Evolutionary conservation across 2,329 filamentous ascomycete species (phyloP).

Genomic region (Fusarium continuum): DNA sequence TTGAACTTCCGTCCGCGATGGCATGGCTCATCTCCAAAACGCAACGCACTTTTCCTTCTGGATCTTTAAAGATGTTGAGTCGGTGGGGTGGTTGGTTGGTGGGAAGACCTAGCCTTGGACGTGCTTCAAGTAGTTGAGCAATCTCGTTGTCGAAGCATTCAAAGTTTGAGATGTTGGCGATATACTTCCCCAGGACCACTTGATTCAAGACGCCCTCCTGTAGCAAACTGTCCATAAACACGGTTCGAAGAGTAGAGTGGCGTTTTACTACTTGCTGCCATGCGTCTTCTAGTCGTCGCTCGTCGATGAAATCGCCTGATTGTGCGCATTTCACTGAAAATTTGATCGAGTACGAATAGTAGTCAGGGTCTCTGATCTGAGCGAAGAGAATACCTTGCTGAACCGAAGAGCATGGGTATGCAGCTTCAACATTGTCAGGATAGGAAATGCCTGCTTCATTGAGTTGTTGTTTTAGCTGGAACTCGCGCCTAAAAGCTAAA

Average conservation of each 20-base stretch:
- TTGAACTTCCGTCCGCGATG: conserved; percentile 30
- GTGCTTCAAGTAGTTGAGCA: background rate
- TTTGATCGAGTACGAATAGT: conserved; percentile 36
- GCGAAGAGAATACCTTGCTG: conserved; percentile 38
- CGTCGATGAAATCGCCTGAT: background rate
- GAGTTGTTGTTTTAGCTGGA: background rate
- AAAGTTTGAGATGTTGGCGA: background rate
- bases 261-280: conserved; percentile 34
- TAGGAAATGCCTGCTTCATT: background rate
- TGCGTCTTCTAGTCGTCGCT: conserved; percentile 13
- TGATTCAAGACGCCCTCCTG: conserved; percentile 26
- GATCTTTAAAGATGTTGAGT: conserved; percentile 15
- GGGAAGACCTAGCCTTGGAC: background rate
- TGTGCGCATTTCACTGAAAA: conserved; percentile 3
- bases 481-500: background rate
- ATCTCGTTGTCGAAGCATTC: conserved; percentile 2
- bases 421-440: conserved; percentile 7
- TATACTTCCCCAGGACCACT: conserved; percentile 28
- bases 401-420: conserved; percentile 35
- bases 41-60: background rate
- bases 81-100: conserved; percentile 15
- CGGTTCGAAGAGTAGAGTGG: conserved; percentile 38
- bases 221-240: conserved; percentile 23
- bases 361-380: conserved; percentile 23
- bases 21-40: conserved; percentile 38